Evolutionary conservation across 352 stramenopile genomes (phyloP).

Genomic region (Phytophthora sojae): DNA sequence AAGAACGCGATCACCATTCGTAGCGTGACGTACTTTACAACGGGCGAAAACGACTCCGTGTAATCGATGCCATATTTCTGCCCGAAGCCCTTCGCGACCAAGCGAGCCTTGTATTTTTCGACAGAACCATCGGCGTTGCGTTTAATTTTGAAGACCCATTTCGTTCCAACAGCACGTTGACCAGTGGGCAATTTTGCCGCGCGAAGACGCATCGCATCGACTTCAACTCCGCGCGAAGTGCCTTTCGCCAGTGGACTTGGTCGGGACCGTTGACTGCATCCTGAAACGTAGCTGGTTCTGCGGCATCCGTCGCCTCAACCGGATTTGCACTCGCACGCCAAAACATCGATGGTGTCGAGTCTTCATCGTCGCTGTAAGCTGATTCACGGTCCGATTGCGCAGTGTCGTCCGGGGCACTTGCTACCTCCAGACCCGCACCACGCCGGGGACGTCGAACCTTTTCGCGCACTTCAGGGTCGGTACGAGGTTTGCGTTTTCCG

Average conservation of each 20-base stretch:
- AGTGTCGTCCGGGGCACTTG: conserved; percentile 6
- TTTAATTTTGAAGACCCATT: no score
- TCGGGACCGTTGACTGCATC: conserved; percentile 15
- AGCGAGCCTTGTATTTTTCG: no score
- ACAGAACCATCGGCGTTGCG: no score
- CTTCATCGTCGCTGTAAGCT: conserved; percentile 4
- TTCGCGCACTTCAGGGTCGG: no score
- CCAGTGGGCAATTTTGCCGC: no score
- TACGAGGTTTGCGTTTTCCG: no score
- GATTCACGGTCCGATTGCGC: neutral
- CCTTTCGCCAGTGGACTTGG: conserved; percentile 30
- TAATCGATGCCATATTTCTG: no score
- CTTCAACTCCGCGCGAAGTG: conserved; percentile 16
- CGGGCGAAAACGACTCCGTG: no score
- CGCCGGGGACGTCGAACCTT: neutral
- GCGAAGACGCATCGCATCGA: conserved; percentile 26
- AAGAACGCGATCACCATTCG: no score
- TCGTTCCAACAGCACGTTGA: no score
- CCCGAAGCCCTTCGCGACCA: no score
- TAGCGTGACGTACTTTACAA: no score
- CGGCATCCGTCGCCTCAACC: conserved; percentile 12
- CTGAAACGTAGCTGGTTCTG: conserved; percentile 15
- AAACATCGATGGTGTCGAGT: conserved; percentile 11
- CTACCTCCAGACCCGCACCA: conserved; percentile 5
- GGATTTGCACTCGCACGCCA: conserved; percentile 21